Percentiles rank a stretch among this genome's conserved stretches.
Conservation (phyloP, 2,329 filamentous ascomycete species). For the Paecilomyces dactylethromorphus region DNA sequence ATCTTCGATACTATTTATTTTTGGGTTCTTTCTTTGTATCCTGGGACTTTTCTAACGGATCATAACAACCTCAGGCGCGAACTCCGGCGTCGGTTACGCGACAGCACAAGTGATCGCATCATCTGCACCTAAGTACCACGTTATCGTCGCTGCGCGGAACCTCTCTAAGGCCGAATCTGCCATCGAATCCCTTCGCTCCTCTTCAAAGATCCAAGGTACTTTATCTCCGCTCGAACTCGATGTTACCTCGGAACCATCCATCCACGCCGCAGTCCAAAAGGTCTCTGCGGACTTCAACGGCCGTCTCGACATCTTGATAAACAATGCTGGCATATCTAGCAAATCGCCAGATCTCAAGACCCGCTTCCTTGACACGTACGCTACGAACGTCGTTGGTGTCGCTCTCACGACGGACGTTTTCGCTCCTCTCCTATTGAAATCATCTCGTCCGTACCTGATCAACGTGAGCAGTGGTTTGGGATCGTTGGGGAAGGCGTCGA, state of each 20-base stretch:
- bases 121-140: slow-evolving; percentile 7
- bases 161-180: neutral
- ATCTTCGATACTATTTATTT: neutral
- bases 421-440: slow-evolving; percentile 1
- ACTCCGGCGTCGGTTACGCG: slow-evolving; percentile 19
- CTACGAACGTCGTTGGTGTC: slow-evolving; percentile 4
- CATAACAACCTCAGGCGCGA: slow-evolving; percentile 13
- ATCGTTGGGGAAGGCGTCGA: neutral
- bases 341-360: neutral
- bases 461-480: neutral
- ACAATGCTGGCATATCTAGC: slow-evolving; percentile 32
- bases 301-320: slow-evolving; percentile 39
- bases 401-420: slow-evolving; percentile 1
- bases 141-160: slow-evolving; percentile 2
- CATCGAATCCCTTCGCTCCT: neutral
- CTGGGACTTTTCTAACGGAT: too few species aligned
- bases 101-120: slow-evolving; percentile 13
- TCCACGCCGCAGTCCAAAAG: neutral
- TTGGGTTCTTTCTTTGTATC: too few species aligned
- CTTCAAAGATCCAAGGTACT: neutral
- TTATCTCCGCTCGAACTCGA: slow-evolving; percentile 4
- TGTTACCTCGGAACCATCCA: slow-evolving; percentile 4
- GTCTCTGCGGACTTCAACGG: neutral
- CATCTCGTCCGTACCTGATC: neutral
- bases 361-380: neutral